Evolutionary conservation across 1,284 basidiomycete genomes (phyloP).

Genomic region (Cutaneotrichosporon arboriforme): DNA sequence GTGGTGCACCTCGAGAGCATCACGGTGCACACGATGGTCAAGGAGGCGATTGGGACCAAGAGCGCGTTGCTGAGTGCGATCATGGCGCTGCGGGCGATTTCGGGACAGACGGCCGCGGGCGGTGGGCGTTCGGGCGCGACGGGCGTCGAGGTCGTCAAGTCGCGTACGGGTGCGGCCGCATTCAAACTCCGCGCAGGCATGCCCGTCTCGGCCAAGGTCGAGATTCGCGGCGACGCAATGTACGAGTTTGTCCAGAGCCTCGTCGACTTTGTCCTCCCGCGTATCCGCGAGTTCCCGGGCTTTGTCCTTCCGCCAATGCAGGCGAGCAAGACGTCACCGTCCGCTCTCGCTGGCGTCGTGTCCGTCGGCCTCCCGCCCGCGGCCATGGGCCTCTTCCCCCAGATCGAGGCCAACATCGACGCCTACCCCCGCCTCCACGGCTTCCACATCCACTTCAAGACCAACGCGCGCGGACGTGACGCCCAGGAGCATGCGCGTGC

Average conservation of each 20-base stretch:
- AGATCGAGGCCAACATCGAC: constrained; percentile 87
- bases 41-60: constrained; percentile 70
- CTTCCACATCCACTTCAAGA: constrained; percentile 87
- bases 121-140: constrained; percentile 62
- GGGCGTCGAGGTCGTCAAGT: constrained; percentile 75
- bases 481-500: constrained; percentile 81
- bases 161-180: constrained; percentile 72
- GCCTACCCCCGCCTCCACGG: constrained; percentile 76
- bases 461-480: constrained; percentile 72
- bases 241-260: constrained; percentile 87
- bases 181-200: constrained; percentile 78
- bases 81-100: constrained; percentile 80
- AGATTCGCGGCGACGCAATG: constrained; percentile 82
- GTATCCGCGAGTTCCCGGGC: constrained; percentile 84
- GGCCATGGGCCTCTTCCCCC: constrained; percentile 88
- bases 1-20: constrained; percentile 75
- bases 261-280: constrained; percentile 88
- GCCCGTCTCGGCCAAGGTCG: constrained; percentile 83
- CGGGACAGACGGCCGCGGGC: constrained; percentile 69
- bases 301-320: constrained; percentile 65
- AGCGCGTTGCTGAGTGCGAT: constrained; percentile 74
- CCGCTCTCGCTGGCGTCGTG: constrained; percentile 78
- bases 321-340: constrained; percentile 56
- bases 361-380: constrained; percentile 76
- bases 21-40: constrained; percentile 75